A percentile compares a stretch with the other conserved stretches of the same genome.
phyloP scores from a whole-genome alignment of 208 protist species.

The Crithidia thermophila region DNA sequence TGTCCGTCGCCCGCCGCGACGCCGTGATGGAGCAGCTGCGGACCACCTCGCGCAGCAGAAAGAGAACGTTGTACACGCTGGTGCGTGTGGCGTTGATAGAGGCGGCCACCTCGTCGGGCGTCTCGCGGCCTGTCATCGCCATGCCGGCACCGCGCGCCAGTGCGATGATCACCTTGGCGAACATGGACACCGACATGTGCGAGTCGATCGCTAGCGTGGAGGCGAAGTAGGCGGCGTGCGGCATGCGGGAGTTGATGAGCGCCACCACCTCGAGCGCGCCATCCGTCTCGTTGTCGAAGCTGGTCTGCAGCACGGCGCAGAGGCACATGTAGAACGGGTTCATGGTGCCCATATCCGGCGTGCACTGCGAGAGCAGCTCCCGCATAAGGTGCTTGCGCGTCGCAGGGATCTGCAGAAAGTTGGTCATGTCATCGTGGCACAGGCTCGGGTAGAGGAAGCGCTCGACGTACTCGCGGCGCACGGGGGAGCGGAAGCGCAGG shows the following conservation, averaged over 20 bases:
- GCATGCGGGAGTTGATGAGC: slow-evolving; percentile 89
- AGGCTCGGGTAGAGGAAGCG: slow-evolving; percentile 89
- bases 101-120: slow-evolving; percentile 73
- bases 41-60: slow-evolving; percentile 84
- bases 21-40: slow-evolving; percentile 82
- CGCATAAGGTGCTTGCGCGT: slow-evolving; percentile 75
- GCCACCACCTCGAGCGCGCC: slow-evolving; percentile 80
- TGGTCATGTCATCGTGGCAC: slow-evolving; percentile 74
- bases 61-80: slow-evolving; percentile 92
- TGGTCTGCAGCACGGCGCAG: slow-evolving; percentile 79
- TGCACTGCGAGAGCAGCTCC: slow-evolving; percentile 80
- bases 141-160: slow-evolving; percentile 84
- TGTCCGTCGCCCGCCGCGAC: slow-evolving; percentile 74
- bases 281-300: slow-evolving; percentile 84
- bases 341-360: slow-evolving; percentile 61
- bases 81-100: slow-evolving; percentile 60
- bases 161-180: slow-evolving; percentile 85
- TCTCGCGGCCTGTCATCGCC: slow-evolving; percentile 80
- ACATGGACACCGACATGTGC: slow-evolving; percentile 90
- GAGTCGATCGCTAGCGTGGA: slow-evolving; percentile 79
- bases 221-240: slow-evolving; percentile 90
- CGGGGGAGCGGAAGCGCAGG: slow-evolving; percentile 87
- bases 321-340: slow-evolving; percentile 91
- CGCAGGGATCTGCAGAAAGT: slow-evolving; percentile 66
- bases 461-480: slow-evolving; percentile 91